These are phyloP conservation scores for Epichloe glyceriae DNA, from an alignment of 2,329 filamentous ascomycete genomes.

Conservation along the genomic window DNA sequence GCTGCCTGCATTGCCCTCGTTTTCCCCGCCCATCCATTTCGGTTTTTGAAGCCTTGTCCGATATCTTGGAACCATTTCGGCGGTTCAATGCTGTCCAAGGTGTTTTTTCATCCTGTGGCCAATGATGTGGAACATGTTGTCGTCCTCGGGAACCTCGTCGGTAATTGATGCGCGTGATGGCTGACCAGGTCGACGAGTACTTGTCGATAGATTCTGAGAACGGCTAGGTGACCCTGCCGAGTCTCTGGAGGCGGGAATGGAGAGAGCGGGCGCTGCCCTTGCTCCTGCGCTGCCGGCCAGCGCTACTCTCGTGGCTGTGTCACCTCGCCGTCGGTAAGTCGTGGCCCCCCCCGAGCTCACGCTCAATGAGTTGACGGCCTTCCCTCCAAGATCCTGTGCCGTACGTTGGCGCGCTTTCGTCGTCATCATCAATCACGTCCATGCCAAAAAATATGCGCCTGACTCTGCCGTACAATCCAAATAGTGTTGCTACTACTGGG, in stretches of 20 bases:
- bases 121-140: slow-evolving; percentile 73
- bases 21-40: slow-evolving; percentile 63
- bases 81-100: slow-evolving; percentile 68
- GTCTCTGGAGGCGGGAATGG: slow-evolving; percentile 29
- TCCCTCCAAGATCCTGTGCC: slow-evolving; percentile 83
- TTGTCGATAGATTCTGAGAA: slow-evolving; percentile 26
- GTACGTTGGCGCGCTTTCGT: slow-evolving; percentile 49
- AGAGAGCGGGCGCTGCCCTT: slow-evolving; percentile 33
- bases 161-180: slow-evolving; percentile 7
- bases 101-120: slow-evolving; percentile 80
- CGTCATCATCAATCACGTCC: slow-evolving; percentile 62
- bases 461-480: slow-evolving; percentile 77
- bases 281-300: slow-evolving; percentile 14
- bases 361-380: slow-evolving; percentile 78
- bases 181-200: slow-evolving; percentile 17
- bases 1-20: slow-evolving; percentile 22
- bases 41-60: slow-evolving; percentile 59
- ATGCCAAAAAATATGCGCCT: slow-evolving; percentile 67
- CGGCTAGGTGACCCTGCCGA: slow-evolving; percentile 23
- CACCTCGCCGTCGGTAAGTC: slow-evolving; percentile 35
- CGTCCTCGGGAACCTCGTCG: slow-evolving; percentile 51
- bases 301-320: slow-evolving; percentile 24
- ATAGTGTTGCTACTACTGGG: slow-evolving; percentile 73
- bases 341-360: slow-evolving; percentile 62
- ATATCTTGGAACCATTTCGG: slow-evolving; percentile 74